Conservation (phyloP, 257 asterid species). For the Phtheirospermum japonicum region DNA sequence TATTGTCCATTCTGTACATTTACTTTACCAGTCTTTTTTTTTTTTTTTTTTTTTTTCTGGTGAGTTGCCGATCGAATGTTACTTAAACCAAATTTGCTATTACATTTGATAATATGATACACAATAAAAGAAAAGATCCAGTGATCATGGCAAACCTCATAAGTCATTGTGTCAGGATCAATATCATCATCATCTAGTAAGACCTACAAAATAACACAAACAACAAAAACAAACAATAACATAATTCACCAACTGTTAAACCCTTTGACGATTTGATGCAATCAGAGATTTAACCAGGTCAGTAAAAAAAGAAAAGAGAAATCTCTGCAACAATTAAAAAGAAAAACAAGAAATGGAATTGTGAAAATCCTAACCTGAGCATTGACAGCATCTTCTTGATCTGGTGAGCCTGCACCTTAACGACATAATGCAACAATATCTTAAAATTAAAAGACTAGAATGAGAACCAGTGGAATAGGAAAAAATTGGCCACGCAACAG, state of each 20-base stretch:
- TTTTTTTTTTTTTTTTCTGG: neutral
- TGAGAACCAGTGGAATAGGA: neutral
- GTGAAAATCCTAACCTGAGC: constrained; percentile 47
- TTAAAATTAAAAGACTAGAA: constrained; percentile 16
- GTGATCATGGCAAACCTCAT: constrained; percentile 48
- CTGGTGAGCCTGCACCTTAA: constrained; percentile 42
- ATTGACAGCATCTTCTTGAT: constrained; percentile 48
- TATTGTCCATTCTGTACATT: neutral
- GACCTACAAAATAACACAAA: constrained; percentile 44
- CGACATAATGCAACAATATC: constrained; percentile 12
- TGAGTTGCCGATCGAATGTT: too few species aligned
- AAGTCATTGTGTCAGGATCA: constrained; percentile 86
- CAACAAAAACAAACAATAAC: constrained; percentile 3
- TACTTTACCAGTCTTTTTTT: neutral
- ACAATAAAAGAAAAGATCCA: neutral
- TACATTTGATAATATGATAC: neutral
- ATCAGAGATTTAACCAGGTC: too few species aligned
- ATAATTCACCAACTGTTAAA: neutral
- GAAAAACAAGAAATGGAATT: neutral
- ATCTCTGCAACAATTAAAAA: too few species aligned
- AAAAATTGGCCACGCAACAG: neutral
- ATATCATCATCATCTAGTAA: constrained; percentile 69
- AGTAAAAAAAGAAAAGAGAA: too few species aligned
- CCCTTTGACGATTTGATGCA: too few species aligned
- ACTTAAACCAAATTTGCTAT: neutral